phyloP scores from a whole-genome alignment of 805 yeast species.

The Candida parachauliodes region DNA sequence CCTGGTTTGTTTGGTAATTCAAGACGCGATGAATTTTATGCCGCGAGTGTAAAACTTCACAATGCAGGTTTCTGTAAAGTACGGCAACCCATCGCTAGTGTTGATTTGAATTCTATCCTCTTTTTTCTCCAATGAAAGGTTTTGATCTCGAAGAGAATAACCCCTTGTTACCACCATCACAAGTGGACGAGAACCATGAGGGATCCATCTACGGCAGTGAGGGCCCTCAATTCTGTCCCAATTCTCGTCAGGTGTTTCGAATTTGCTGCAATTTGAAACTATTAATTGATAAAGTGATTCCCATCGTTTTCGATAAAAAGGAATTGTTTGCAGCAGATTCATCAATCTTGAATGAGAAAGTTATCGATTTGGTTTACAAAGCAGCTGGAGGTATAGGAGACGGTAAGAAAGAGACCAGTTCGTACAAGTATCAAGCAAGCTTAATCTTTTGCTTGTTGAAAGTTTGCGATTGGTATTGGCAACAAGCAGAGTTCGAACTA shows the following conservation, averaged over 20 bases:
- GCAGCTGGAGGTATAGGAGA: slow-evolving; percentile 82
- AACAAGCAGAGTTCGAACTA: slow-evolving; percentile 54
- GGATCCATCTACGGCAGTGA: slow-evolving; percentile 7
- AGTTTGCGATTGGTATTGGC: slow-evolving; percentile 77
- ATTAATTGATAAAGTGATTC: slow-evolving; percentile 68
- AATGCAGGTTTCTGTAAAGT: too few relatives aligned
- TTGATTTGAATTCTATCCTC: too few relatives aligned
- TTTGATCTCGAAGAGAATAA: slow-evolving; percentile 9
- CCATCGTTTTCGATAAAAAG: slow-evolving; percentile 53
- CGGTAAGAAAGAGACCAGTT: slow-evolving; percentile 50
- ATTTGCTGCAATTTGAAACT: slow-evolving; percentile 71
- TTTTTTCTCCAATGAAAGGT: too few relatives aligned
- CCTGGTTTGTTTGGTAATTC: too few relatives aligned
- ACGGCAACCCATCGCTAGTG: too few relatives aligned
- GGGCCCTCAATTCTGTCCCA: slow-evolving; percentile 37
- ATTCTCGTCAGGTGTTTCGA: slow-evolving; percentile 63
- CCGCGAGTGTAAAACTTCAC: too few relatives aligned
- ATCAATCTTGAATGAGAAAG: slow-evolving; percentile 53
- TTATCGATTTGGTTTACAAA: slow-evolving; percentile 54
- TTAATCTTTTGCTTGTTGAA: slow-evolving; percentile 67
- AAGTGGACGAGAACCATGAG: slow-evolving; percentile 9
- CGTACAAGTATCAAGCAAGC: slow-evolving; percentile 62
- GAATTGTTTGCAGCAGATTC: slow-evolving; percentile 55
- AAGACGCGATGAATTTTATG: too few relatives aligned
- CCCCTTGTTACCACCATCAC: slow-evolving; percentile 8